Evolutionary conservation across 2,329 filamentous ascomycete genomes (phyloP).

Genomic region (Colletotrichum cuscutae): DNA sequence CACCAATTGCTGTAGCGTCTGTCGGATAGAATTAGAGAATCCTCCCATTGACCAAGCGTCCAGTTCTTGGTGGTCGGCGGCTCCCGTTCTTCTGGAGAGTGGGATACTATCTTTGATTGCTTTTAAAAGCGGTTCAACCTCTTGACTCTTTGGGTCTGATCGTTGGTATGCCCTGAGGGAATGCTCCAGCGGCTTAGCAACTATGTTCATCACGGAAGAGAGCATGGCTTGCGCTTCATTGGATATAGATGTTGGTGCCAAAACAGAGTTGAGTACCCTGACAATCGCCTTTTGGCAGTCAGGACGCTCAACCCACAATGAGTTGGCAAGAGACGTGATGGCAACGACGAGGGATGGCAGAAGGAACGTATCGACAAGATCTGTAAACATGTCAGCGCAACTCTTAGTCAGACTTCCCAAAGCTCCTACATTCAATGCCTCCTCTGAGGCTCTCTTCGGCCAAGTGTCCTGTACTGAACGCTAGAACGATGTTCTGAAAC

Average conservation of each 20-base stretch:
- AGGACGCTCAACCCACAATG: conserved; percentile 73
- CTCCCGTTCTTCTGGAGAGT: conserved; percentile 69
- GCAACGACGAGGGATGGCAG: conserved; percentile 82
- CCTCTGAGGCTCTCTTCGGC: conserved; percentile 77
- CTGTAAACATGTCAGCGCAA: conserved; percentile 48
- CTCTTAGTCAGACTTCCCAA: neutral
- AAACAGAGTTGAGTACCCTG: conserved; percentile 76
- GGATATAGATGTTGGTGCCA: conserved; percentile 76
- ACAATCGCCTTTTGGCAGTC: conserved; percentile 75
- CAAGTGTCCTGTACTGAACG: conserved; percentile 72
- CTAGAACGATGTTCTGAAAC: conserved; percentile 79
- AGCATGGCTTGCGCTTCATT: conserved; percentile 79
- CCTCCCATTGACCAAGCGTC: conserved; percentile 74
- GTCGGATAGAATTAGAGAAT: conserved; percentile 66
- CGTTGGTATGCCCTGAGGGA: conserved; percentile 74
- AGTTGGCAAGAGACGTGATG: conserved; percentile 75
- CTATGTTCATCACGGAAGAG: conserved; percentile 75
- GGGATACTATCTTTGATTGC: conserved; percentile 70
- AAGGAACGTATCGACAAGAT: conserved; percentile 82
- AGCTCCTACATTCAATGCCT: conserved; percentile 76
- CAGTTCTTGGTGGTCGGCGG: conserved; percentile 73
- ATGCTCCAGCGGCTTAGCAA: conserved; percentile 75
- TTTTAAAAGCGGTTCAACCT: conserved; percentile 76
- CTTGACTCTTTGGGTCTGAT: conserved; percentile 73
- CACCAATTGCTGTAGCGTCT: conserved; percentile 70